Evolutionary conservation across 371 early-diverging fungal genomes (phyloP).

Genomic region (Haplosporangium sp.): DNA sequence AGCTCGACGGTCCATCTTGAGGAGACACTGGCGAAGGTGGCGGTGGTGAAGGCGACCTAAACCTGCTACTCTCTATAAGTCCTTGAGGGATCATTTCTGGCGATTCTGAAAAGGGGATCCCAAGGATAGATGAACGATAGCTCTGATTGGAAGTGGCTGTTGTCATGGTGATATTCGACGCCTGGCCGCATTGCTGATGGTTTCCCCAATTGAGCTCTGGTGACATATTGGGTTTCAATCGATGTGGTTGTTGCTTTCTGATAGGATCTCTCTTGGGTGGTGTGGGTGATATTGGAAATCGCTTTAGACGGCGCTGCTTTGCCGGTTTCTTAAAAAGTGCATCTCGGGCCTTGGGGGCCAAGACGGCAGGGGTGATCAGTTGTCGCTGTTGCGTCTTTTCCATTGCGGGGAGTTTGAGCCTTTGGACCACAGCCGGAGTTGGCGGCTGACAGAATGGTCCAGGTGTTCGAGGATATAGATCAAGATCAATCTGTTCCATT

Average conservation of each 20-base stretch:
- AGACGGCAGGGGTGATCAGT: not conserved
- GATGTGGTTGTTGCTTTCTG: not conserved
- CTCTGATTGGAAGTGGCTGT: slow-evolving; percentile 24
- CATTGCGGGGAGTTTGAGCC: not conserved
- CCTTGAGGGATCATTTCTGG: slow-evolving; percentile 41
- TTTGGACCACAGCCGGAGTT: not conserved
- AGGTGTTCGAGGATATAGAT: not conserved
- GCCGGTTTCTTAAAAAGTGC: no score
- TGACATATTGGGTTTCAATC: not conserved
- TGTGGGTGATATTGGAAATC: not conserved
- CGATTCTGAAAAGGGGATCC: slow-evolving; percentile 41
- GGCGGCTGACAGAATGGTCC: slow-evolving; percentile 1
- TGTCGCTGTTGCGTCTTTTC: slow-evolving; percentile 1
- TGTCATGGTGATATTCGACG: slow-evolving; percentile 27
- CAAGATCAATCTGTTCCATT: not conserved
- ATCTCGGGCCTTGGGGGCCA: not conserved
- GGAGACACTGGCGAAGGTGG: not conserved
- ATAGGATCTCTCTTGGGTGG: slow-evolving; percentile 7
- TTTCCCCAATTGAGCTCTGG: not conserved
- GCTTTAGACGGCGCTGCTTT: not conserved
- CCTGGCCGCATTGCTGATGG: not conserved
- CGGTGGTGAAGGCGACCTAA: not conserved
- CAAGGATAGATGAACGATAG: slow-evolving; percentile 37
- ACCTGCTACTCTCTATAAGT: not conserved
- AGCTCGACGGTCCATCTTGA: not conserved